phyloP scores from a whole-genome alignment of 2,329 filamentous ascomycete species.

The Fusarium verticillioides region DNA sequence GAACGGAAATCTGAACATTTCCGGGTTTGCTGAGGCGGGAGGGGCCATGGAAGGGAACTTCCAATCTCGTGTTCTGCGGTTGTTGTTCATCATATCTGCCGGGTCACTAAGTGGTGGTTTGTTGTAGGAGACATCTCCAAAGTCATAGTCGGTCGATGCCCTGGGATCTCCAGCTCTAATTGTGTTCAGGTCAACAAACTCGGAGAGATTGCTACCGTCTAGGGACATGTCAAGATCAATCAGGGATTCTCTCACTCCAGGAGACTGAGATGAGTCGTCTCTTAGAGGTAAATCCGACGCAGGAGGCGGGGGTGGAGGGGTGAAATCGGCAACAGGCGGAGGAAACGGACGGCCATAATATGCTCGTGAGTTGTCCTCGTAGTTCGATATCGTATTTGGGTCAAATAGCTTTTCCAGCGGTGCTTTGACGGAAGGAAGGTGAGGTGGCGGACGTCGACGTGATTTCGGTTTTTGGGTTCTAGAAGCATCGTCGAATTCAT shows the following conservation, averaged over 20 bases:
- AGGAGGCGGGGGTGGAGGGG: slow-evolving; percentile 53
- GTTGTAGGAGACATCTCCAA: slow-evolving; percentile 57
- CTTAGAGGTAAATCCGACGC: slow-evolving; percentile 66
- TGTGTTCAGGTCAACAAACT: slow-evolving; percentile 70
- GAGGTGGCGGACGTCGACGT: slow-evolving; percentile 67
- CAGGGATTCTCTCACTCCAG: slow-evolving; percentile 68
- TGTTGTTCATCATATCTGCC: slow-evolving; percentile 62
- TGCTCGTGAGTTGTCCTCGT: slow-evolving; percentile 70
- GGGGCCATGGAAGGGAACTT: slow-evolving; percentile 65
- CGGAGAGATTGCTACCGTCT: slow-evolving; percentile 64
- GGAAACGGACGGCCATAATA: slow-evolving; percentile 66
- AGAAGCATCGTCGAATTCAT: slow-evolving; percentile 60
- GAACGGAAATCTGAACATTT: slow-evolving; percentile 63
- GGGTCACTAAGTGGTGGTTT: slow-evolving; percentile 68
- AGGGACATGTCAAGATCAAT: slow-evolving; percentile 73
- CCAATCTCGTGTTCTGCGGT: slow-evolving; percentile 66
- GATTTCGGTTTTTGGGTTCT: slow-evolving; percentile 64
- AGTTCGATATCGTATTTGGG: slow-evolving; percentile 72
- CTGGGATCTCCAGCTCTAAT: slow-evolving; percentile 63
- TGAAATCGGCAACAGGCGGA: slow-evolving; percentile 57
- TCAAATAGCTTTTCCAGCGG: slow-evolving; percentile 74
- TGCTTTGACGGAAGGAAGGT: slow-evolving; percentile 66
- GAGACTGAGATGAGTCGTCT: slow-evolving; percentile 62
- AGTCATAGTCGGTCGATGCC: slow-evolving; percentile 61
- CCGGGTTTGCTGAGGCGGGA: slow-evolving; percentile 64